Base-by-base conservation (phyloP, 306 rosid genomes). In the Crotalaria pallida region DNA sequence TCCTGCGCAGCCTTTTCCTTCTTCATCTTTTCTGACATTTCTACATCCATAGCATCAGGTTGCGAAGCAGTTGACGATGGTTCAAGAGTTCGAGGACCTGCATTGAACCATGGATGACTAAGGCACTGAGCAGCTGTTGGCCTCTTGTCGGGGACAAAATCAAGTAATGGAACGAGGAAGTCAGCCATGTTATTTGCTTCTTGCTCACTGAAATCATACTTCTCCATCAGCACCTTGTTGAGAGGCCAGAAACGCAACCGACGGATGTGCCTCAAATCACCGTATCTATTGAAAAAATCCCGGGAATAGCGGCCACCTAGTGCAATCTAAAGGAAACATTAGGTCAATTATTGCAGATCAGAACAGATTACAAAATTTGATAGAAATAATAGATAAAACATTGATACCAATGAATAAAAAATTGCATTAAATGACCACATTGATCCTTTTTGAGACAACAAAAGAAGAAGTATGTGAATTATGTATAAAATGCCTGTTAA, bases 271-370 rank as follows among this genome's bases (percentile, higher is more conserved):
- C 98, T 83, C 77, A 90, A 72, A 80, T 94, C 97, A 24, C 98
- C 97, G 8, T 85, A 65, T 87, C 98, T 86, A 43, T 88, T 87
- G 75, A 94, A 94, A 83, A 81, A 94, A 48, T 94, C 98, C n/a
- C 96, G 89, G 65, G 98, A 94, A 79, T 94, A 94, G 65, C 96
- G 88, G 59, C 98, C 98, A n/a, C 97, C 83, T 67, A 94, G 81
- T 55, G 98, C 98, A 81, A 94, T 88, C 98, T 94, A 86, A 52
- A 53, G 13, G 66, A 55, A 76, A 78, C 0, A 76, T 65, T 63
- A 38, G 36, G 60, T 77, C 65, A 67, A 13, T 7, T 53, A 45
- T 24, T 9, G 58, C 47, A 7, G 49, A 63, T 31, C 48, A 2
- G 29, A 44, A 53, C 62, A 34, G 16, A 63, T 26, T 47, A 75